Evolutionary conservation across 1,139 yeast genomes (phyloP).

Genomic region (Nakaseomyces bracarensis): DNA sequence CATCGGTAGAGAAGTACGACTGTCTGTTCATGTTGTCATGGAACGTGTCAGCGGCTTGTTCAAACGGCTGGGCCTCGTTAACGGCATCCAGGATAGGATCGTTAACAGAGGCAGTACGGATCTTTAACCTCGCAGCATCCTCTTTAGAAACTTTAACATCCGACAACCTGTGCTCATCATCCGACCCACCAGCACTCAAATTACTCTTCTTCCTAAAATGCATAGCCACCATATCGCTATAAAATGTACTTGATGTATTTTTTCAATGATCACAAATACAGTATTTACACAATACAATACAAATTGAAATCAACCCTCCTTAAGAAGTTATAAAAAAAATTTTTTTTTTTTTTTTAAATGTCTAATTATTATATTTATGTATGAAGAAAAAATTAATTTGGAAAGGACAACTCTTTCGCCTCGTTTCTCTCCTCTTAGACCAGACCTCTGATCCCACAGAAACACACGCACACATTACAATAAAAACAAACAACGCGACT

Average conservation of each 20-base stretch:
- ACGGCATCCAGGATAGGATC: slow-evolving; percentile 89
- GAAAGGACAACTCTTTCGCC: too few relatives aligned
- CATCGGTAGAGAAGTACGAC: slow-evolving; percentile 27
- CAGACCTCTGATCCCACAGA: too few relatives aligned
- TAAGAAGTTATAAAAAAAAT: too few relatives aligned
- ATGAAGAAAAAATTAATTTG: too few relatives aligned
- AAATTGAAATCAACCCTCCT: too few relatives aligned
- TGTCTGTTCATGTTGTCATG: slow-evolving; percentile 28
- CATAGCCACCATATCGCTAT: slow-evolving; percentile 10
- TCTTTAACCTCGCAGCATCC: slow-evolving; percentile 43
- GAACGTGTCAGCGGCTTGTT: slow-evolving; percentile 47
- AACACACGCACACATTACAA: too few relatives aligned
- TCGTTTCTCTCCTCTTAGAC: too few relatives aligned
- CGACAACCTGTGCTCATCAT: slow-evolving; percentile 6
- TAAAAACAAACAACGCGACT: too few relatives aligned
- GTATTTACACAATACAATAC: too few relatives aligned
- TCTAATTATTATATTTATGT: too few relatives aligned
- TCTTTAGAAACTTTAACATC: slow-evolving; percentile 35
- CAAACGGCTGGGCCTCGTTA: slow-evolving; percentile 93
- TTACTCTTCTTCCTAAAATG: slow-evolving; percentile 28
- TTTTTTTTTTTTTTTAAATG: too few relatives aligned
- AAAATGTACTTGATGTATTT: not conserved
- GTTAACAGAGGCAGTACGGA: slow-evolving; percentile 56
- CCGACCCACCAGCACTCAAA: slow-evolving; percentile 15
- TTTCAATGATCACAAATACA: too few relatives aligned